Percentiles rank a stretch among this genome's conserved stretches.
Conservation (phyloP, 306 rosid species). For the Glycine latifolia region DNA sequence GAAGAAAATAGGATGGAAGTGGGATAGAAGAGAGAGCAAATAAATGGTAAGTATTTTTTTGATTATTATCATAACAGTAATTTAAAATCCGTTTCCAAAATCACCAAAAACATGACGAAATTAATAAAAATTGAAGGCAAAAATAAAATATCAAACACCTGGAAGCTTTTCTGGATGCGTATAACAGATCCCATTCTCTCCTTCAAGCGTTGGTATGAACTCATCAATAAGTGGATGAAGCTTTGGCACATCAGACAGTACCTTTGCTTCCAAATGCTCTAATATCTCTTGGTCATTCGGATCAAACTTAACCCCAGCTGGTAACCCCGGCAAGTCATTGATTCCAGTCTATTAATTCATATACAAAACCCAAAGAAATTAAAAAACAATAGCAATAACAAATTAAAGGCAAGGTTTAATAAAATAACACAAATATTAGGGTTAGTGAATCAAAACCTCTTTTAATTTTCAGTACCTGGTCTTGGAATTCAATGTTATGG, state of each 20-base stretch:
- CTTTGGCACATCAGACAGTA: conserved; percentile 57
- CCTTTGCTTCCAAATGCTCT: conserved; percentile 81
- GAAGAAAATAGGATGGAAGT: neutral
- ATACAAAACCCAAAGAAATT: neutral
- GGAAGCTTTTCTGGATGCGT: conserved; percentile 93
- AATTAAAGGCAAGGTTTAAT: neutral
- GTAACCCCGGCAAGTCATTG: conserved; percentile 76
- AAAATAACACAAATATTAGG: neutral
- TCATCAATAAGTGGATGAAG: conserved; percentile 86
- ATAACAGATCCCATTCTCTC: conserved; percentile 87
- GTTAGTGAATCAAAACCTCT: neutral
- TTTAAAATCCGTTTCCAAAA: neutral
- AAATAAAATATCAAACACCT: conserved; percentile 49
- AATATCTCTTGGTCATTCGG: conserved; percentile 84
- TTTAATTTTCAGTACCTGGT: conserved; percentile 55
- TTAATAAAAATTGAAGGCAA: neutral
- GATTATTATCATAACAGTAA: too few species aligned
- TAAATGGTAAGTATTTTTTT: too few species aligned
- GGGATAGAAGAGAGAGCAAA: too few species aligned
- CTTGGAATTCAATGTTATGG: conserved; percentile 59
- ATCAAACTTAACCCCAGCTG: conserved; percentile 87
- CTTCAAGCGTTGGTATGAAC: conserved; percentile 85
- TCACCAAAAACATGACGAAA: neutral
- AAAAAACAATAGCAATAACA: neutral
- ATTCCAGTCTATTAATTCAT: conserved; percentile 51